Conservation (phyloP, 2,329 filamentous ascomycete species). For the Tolypocladium album region DNA sequence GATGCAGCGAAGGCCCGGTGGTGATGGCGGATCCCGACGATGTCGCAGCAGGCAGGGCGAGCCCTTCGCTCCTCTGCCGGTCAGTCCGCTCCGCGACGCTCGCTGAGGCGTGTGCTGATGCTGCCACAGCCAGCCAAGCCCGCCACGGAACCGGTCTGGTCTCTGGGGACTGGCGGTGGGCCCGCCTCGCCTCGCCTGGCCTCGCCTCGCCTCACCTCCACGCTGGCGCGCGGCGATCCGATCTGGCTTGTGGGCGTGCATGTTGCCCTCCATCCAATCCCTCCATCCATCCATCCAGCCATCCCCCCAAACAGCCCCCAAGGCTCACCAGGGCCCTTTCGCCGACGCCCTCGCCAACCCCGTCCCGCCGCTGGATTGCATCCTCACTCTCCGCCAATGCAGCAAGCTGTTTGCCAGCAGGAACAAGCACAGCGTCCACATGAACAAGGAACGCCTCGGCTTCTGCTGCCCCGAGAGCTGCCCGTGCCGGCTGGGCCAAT, state of each 20-base stretch:
- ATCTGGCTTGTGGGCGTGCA: neutral
- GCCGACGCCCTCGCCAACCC: neutral
- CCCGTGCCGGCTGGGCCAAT: neutral
- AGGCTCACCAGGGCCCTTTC: neutral
- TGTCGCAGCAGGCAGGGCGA: conserved; percentile 3
- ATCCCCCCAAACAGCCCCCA: neutral
- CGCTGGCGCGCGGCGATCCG: neutral
- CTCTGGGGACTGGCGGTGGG: neutral
- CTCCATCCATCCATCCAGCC: no score
- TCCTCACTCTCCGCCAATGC: neutral
- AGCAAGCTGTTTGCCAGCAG: neutral
- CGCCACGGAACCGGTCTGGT: conserved; percentile 6
- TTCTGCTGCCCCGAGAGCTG: neutral
- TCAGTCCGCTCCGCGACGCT: neutral
- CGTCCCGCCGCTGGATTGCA: neutral
- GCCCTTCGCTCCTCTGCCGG: neutral
- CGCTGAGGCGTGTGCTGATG: neutral
- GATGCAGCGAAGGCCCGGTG: conserved; percentile 1
- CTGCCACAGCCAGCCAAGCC: neutral
- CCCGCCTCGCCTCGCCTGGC: neutral
- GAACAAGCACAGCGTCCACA: neutral
- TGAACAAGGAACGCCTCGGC: neutral
- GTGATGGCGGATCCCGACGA: conserved; percentile 3
- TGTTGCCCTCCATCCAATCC: neutral
- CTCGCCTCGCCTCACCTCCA: neutral